Conservation (phyloP, 768 basidiomycete genomes). For the Candolleomyces eurysporus region DNA sequence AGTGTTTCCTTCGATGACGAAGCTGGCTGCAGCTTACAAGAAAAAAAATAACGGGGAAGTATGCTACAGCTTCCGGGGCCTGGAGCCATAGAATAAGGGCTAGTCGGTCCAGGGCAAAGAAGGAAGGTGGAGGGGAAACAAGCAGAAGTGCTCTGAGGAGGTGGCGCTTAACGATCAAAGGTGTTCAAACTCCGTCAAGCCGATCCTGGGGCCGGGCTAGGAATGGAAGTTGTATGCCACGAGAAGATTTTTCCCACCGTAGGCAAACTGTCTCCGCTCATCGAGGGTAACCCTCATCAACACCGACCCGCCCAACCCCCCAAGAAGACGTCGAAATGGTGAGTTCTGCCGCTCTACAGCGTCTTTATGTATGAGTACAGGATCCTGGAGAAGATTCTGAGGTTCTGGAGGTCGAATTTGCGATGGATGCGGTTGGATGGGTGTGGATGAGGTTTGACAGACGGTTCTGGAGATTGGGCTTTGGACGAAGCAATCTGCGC, state of each 20-base stretch:
- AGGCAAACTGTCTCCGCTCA: neutral
- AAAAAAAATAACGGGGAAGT: no score
- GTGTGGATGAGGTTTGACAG: conserved; percentile 7
- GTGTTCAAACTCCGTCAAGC: no score
- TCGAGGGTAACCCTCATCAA: neutral
- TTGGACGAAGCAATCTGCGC: neutral
- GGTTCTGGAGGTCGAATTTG: neutral
- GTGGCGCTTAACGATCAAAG: no score
- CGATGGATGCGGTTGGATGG: conserved; percentile 10
- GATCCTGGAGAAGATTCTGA: neutral
- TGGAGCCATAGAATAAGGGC: no score
- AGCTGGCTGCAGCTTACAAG: no score
- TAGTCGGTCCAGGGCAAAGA: no score
- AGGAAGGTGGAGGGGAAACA: no score
- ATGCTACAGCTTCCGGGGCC: no score
- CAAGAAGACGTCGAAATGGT: conserved; percentile 16
- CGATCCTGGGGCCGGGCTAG: no score
- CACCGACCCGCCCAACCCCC: conserved; percentile 10
- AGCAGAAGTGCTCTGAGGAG: no score
- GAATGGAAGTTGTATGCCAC: neutral
- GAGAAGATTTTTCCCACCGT: neutral
- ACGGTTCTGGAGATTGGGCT: neutral
- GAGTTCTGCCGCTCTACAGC: conserved; percentile 2
- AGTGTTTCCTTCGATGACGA: no score
- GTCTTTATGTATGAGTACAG: neutral